A percentile compares a stretch with the other conserved stretches of the same genome.
phyloP scores from a whole-genome alignment of 2,329 filamentous ascomycete genomes.

The Botrytis tulipae region DNA sequence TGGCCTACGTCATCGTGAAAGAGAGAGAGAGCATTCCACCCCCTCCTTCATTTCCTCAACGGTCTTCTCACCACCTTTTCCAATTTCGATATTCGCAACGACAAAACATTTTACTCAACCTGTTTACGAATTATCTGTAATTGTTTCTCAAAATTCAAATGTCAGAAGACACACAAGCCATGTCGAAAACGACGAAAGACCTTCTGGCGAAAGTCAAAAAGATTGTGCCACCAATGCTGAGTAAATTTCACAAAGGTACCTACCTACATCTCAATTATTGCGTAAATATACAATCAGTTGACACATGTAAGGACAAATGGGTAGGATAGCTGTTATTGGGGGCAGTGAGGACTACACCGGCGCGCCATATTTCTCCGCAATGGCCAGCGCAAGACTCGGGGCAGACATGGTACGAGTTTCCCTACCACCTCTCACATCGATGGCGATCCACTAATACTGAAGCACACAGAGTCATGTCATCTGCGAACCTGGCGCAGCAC shows the following conservation, averaged over 20 bases:
- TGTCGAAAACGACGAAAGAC: constrained; percentile 70
- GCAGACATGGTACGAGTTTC: constrained; percentile 72
- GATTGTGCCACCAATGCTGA: constrained; percentile 91
- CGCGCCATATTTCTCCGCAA: constrained; percentile 96
- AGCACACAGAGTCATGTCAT: constrained; percentile 77
- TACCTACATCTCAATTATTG: constrained; percentile 38
- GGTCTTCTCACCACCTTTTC: neutral
- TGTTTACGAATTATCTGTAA: neutral
- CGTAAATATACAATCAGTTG: constrained; percentile 17
- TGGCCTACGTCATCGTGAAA: constrained; percentile 9
- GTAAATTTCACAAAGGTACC: constrained; percentile 91
- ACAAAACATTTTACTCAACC: neutral
- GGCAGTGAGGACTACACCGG: constrained; percentile 96
- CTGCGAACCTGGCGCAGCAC: constrained; percentile 82
- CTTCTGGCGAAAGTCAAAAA: constrained; percentile 78
- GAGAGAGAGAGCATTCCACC: neutral
- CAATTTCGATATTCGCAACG: neutral
- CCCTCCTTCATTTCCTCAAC: neutral
- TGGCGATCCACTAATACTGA: constrained; percentile 8
- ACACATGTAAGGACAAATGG: constrained; percentile 71
- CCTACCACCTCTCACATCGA: neutral
- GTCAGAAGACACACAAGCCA: constrained; percentile 43
- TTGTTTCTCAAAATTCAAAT: constrained; percentile 25
- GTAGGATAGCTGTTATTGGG: constrained; percentile 88
- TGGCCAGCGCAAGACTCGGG: constrained; percentile 88